Base-by-base conservation (phyloP, 2,329 filamentous ascomycete species). In the Penicillium psychrosexuale region DNA sequence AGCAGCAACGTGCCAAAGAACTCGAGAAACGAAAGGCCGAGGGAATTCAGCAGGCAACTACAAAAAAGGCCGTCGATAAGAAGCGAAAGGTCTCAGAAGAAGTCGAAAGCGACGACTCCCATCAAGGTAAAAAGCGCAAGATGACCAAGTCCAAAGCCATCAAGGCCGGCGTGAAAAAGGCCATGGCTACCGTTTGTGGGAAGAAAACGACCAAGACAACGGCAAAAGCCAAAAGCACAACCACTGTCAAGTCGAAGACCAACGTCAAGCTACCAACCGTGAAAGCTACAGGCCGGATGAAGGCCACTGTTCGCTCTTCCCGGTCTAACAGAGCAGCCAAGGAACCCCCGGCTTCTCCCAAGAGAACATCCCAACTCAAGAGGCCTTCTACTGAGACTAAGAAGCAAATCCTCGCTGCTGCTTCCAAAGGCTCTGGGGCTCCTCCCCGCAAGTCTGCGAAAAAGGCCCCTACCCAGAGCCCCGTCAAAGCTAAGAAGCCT, bases 1-100 rank as follows among this genome's bases (percentile, higher is more conserved):
- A 75, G 47, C 69, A 71, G 13, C 69, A 71, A 54, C 70, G 69
- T 40, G 59, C 66, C 31, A 72, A 70, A 56, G 59, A 61, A 46
- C 50, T 67, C 51, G 64, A 71, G 47, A 63, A 66, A 49, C 49
- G 59, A 9, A 66, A 58, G 42, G 53, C 54, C 22, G 52, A 50
- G 66, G 64, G 33, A 61, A 57, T 24, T 45, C 55, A 38, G 61
- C 64, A 31, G 47, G 51, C 17, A 36, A 52, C 1, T 63, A 61
- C 8, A 66, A 66, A 11, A 74, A 75, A 48, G n/a, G 17, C 52
- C 13, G 44, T 55, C 0, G 65, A 65, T 2, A 68, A 67, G 8
- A 76, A 75, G 56, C 70, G 72, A 51, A 75, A 74, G 60, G 34
- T 12, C 15, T 27, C 39, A 22, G 45, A 50, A 39, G 51, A 54